Evolutionary conservation across 83 land plant species (phyloP), one percentile per base, ranked within the genome.

Genomic region (Picea abies): DNA sequence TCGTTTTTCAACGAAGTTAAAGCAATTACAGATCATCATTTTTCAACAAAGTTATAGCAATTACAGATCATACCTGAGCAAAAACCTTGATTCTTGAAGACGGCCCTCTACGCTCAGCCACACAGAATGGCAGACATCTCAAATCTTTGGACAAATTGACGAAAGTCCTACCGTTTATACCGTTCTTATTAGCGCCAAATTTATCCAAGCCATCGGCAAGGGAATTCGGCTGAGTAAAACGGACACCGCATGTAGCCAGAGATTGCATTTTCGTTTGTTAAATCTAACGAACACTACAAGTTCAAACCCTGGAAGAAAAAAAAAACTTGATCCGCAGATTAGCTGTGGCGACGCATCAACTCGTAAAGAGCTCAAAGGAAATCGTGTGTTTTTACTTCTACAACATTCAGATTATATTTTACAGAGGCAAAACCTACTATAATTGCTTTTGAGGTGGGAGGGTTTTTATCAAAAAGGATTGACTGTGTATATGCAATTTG

Each of bases 51-150:
- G 23, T 4, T 20, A 73, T 15, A 73, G 26, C 58, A 73, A 44
- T 4, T 73, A 73, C 11, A 44, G 58, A 73, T 73, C 77, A 22
- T 73, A 32, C 77, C 77, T 73, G 58, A 73, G 77, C 47, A 47
- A 52, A 44, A 73, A 73, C 77, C 0, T 19, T 9, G 39, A 73
- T 20, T n/a, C 22, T 73, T 14, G 16, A 73, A 73, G 58, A 73
- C 26, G 56, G 60, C 5, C 56, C n/a, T 4, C 44, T 44, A 73
- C 22, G 9, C 77, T 41, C 77, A 39, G 77, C 77, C 23, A 37
- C 58, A 47, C 16, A 5, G 4, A 6, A 9, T 4, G 77, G 58
- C 25, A 73, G 56, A 22, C 25, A 44, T 52, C 49, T 70, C 12
- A 22, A 73, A 10, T 25, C 60, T 52, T 73, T 41, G 22, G 25